Evolutionary conservation across 1,284 basidiomycete species (phyloP).

Genomic region (Moesziomyces sp.): DNA sequence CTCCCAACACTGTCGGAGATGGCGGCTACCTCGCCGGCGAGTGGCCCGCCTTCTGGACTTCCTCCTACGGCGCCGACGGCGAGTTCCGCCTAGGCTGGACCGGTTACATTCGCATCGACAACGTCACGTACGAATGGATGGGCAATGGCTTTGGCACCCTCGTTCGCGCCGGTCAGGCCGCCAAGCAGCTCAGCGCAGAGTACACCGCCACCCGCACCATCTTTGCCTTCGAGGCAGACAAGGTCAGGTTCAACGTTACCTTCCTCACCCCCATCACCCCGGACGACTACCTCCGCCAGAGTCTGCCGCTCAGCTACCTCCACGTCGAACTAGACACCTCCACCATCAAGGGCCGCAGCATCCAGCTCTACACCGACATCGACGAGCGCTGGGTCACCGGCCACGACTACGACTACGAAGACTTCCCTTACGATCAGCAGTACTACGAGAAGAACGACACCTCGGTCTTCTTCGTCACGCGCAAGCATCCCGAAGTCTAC

Average conservation of each 20-base stretch:
- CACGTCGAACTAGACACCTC: conserved; percentile 54
- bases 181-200: conserved; percentile 56
- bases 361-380: conserved; percentile 60
- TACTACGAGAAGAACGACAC: conserved; percentile 50
- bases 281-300: conserved; percentile 62
- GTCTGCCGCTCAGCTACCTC: conserved; percentile 63
- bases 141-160: conserved; percentile 61
- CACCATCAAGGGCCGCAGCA: conserved; percentile 41
- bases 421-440: conserved; percentile 49
- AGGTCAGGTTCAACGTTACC: conserved; percentile 60
- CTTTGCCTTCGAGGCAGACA: conserved; percentile 61
- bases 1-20: conserved; percentile 60
- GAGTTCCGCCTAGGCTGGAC: conserved; percentile 60
- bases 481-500: conserved; percentile 57
- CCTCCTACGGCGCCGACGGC: conserved; percentile 62
- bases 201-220: conserved; percentile 64
- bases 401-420: conserved; percentile 63
- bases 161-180: conserved; percentile 51
- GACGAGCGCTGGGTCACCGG: conserved; percentile 64
- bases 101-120: conserved; percentile 60
- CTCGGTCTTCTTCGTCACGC: conserved; percentile 52
- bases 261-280: conserved; percentile 64
- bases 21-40: conserved; percentile 60
- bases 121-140: conserved; percentile 62
- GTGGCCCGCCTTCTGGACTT: conserved; percentile 62